Conservation (phyloP, 768 basidiomycete species). For the Boletus insuetus region DNA sequence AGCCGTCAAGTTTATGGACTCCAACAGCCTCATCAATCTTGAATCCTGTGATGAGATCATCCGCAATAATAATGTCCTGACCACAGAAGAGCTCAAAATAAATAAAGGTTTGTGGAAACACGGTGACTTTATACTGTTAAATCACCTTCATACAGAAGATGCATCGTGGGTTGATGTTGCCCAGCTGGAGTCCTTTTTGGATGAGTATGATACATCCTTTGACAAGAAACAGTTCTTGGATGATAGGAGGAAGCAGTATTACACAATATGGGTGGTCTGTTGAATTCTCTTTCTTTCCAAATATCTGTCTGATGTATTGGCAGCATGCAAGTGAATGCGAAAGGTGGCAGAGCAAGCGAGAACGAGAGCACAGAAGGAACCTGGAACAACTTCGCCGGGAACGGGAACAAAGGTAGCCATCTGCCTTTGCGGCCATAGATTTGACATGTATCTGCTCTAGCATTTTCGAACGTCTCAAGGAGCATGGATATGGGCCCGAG, state of each 20-base stretch:
- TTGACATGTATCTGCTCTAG: background rate
- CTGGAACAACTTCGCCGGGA: background rate
- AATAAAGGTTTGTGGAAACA: background rate
- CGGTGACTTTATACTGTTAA: background rate
- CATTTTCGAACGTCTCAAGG: constrained; percentile 6
- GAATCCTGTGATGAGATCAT: background rate
- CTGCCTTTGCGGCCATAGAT: background rate
- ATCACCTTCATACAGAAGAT: background rate
- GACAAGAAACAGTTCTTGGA: constrained; percentile 1
- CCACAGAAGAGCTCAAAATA: background rate
- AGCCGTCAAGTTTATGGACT: background rate
- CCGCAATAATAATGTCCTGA: background rate
- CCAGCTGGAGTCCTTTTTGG: constrained; percentile 5
- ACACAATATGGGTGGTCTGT: background rate
- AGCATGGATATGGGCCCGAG: constrained; percentile 6
- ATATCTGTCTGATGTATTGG: background rate
- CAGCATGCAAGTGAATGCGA: constrained; percentile 7
- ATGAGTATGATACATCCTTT: background rate
- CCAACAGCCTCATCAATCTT: background rate
- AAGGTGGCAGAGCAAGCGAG: background rate
- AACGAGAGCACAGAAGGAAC: background rate
- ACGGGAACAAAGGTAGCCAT: background rate
- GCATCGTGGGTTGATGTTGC: background rate
- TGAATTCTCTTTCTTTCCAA: background rate
- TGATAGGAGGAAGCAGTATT: background rate